Conservation (phyloP, 768 basidiomycete species). For the Mycena polygramma region DNA sequence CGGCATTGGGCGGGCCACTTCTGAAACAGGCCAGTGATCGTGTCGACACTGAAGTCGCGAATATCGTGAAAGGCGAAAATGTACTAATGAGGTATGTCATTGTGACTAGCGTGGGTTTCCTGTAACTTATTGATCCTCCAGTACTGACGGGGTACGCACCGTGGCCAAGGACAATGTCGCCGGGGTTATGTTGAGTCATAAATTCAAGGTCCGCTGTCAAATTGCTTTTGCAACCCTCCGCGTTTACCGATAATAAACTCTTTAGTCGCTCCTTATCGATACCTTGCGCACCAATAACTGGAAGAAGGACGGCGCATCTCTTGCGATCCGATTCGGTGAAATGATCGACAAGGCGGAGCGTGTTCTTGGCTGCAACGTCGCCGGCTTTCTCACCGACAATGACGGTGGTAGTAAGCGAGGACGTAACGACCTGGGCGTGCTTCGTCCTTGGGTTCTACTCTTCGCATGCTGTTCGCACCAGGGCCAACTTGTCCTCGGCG, state of each 20-base stretch:
- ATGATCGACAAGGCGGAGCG: neutral
- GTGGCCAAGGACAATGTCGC: neutral
- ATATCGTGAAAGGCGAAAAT: too few species aligned
- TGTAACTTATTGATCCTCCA: too few species aligned
- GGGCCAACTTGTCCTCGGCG: neutral
- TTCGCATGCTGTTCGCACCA: conserved; percentile 1
- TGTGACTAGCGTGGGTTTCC: too few species aligned
- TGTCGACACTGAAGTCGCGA: neutral
- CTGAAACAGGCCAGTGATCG: neutral
- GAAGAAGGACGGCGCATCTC: neutral
- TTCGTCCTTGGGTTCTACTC: neutral
- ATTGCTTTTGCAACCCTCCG: neutral
- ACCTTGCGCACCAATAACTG: neutral
- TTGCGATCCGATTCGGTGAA: neutral
- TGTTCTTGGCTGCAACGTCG: neutral
- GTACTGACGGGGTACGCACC: too few species aligned
- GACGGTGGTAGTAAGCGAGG: neutral
- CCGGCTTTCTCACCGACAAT: neutral
- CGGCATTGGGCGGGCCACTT: neutral
- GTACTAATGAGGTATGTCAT: neutral
- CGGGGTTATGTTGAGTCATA: neutral
- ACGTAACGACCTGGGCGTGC: neutral
- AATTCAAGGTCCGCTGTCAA: neutral
- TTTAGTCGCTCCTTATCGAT: neutral
- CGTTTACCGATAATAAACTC: neutral